Conservation (phyloP, 2,329 filamentous ascomycete species). For the Zymoseptoria passerinii region DNA sequence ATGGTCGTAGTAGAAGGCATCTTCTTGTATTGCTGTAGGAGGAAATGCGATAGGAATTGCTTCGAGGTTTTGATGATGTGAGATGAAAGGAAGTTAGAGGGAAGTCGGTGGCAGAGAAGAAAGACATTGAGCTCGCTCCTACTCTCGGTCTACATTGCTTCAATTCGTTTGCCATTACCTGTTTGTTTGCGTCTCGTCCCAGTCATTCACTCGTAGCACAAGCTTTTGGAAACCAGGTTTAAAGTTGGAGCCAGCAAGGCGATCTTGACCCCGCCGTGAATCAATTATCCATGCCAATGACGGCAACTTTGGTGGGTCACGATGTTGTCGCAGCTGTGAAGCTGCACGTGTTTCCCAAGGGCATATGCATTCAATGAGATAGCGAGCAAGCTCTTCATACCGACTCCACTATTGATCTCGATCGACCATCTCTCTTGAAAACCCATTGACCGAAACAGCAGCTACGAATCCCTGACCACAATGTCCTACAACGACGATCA, state of each 20-base stretch:
- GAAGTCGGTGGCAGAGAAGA: background rate
- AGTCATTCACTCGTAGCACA: background rate
- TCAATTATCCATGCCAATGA: background rate
- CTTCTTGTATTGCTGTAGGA: background rate
- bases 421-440: background rate
- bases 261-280: background rate
- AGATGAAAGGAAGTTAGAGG: background rate
- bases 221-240: background rate
- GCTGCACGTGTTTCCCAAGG: background rate
- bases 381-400: too few relatives aligned
- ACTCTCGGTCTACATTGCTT: background rate
- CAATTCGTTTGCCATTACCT: background rate
- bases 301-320: background rate
- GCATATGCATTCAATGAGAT: too few relatives aligned
- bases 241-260: background rate
- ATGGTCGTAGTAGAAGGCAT: constrained; percentile 23
- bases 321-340: background rate
- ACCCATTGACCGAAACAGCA: background rate
- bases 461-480: background rate
- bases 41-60: background rate
- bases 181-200: background rate
- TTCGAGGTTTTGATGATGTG: background rate
- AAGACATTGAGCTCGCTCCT: background rate
- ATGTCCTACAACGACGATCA: constrained; percentile 24
- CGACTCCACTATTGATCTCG: too few relatives aligned